Evolutionary conservation across 2,329 filamentous ascomycete genomes (phyloP).

Genomic region (Apiospora saccharicola): DNA sequence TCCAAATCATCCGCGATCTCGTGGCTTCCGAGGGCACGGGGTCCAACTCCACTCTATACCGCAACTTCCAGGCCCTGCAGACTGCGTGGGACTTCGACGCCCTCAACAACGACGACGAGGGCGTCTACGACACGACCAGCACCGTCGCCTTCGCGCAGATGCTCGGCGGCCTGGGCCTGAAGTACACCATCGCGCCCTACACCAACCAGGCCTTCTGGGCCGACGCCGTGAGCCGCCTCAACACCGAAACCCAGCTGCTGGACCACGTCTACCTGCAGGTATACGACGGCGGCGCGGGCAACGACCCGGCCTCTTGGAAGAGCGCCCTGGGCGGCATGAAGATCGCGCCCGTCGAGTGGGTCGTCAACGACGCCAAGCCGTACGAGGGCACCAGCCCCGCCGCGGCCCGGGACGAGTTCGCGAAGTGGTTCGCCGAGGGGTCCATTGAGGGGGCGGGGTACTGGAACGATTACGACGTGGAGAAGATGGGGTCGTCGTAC

Average conservation of each 20-base stretch:
- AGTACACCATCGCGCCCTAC: conserved; percentile 53
- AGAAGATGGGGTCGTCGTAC: conserved; percentile 52
- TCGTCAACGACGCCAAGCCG: conserved; percentile 55
- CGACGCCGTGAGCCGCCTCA: conserved; percentile 40
- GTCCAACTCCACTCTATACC: conserved; percentile 44
- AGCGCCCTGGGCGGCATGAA: conserved; percentile 45
- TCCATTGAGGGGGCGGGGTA: conserved; percentile 50
- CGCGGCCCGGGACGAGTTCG: conserved; percentile 46
- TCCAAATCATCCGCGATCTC: conserved; percentile 49
- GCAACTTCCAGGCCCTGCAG: conserved; percentile 50
- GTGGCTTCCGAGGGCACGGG: conserved; percentile 46
- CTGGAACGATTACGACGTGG: conserved; percentile 56
- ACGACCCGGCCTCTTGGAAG: conserved; percentile 50
- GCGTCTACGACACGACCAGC: conserved; percentile 50
- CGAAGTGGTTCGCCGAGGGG: conserved; percentile 41
- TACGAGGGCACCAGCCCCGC: conserved; percentile 46
- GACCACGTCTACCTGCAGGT: conserved; percentile 53
- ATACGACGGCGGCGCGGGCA: conserved; percentile 53
- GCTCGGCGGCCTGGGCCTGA: conserved; percentile 50
- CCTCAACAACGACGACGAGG: conserved; percentile 56
- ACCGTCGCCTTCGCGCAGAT: conserved; percentile 52
- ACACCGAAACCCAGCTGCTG: conserved; percentile 42
- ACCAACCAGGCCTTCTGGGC: conserved; percentile 49
- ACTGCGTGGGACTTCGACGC: conserved; percentile 52
- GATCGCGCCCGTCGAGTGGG: conserved; percentile 53